Base-by-base conservation (phyloP, 306 rosid genomes). In the Castanea crenata region DNA sequence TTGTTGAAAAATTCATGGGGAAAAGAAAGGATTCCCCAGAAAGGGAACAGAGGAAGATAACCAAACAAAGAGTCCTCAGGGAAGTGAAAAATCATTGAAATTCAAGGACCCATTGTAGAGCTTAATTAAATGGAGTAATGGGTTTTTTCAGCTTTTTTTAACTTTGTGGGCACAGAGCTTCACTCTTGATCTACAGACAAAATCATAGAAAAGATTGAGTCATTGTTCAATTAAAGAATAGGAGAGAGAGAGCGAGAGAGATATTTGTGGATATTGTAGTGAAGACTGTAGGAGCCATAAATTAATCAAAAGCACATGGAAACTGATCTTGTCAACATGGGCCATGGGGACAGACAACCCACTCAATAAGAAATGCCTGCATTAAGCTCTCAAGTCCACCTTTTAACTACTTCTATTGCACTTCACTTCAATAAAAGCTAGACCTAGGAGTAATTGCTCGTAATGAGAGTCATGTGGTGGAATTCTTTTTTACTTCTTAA, bases 261-360 rank as follows among this genome's bases (percentile, higher is more conserved):
- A 41, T 5, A 49, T 11, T 74, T 77, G 80, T 56, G 71, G 63
- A 54, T 69, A 79, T 71, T 9, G 85, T 44, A 83, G 75, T 79
- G 23, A 78, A 76, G 83, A 63, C 58, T 46, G 76, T 85, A 88
- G 80, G 90, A 86, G 76, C 80, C 88, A 83, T 89, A 77, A 87
- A 90, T 82, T 83, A 89, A 86, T 82, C 64, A 83, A 83, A 70
- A 61, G 89, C 93, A 93, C 98, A 75, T 89, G 97, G 88, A 86
- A 74, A 86, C 92, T 59, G 83, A 87, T 70, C 90, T 78, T 83
- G 76, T 86, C 87, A 87, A 87, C 89, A 84, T 86, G 85, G 77
- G 51, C 72, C 49, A 34, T 23, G 7, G 59, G 83, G 16, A 49
- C 54, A 49, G 54, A 73, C 81, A 75, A 75, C 72, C 74, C 81